Evolutionary conservation across 805 yeast species (phyloP).

Genomic region (Saccharomyces mikatae): DNA sequence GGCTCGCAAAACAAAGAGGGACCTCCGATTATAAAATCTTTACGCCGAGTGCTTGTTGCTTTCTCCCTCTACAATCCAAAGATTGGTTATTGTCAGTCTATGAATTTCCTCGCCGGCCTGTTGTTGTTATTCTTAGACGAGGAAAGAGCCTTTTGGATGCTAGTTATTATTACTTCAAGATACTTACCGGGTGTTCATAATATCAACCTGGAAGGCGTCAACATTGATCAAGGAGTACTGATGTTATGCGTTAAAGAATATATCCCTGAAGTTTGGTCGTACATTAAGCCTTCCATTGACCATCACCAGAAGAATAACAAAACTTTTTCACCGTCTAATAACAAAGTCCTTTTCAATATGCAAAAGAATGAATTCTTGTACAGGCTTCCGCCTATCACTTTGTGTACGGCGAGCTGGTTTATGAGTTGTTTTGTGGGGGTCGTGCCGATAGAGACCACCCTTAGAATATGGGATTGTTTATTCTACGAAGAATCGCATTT

Average conservation of each 20-base stretch:
- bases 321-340: background rate
- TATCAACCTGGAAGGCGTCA: slow-evolving; percentile 84
- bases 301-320: slow-evolving; percentile 31
- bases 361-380: slow-evolving; percentile 44
- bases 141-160: slow-evolving; percentile 91
- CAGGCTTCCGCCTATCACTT: slow-evolving; percentile 80
- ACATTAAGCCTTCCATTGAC: slow-evolving; percentile 30
- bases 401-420: slow-evolving; percentile 96
- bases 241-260: slow-evolving; percentile 81
- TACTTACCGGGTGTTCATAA: slow-evolving; percentile 90
- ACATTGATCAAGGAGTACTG: slow-evolving; percentile 87
- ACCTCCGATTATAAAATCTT: slow-evolving; percentile 55
- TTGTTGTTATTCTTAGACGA: slow-evolving; percentile 79
- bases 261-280: slow-evolving; percentile 72
- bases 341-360: slow-evolving; percentile 13
- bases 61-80: slow-evolving; percentile 81
- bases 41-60: slow-evolving; percentile 74
- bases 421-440: slow-evolving; percentile 94
- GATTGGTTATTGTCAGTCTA: slow-evolving; percentile 92
- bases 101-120: slow-evolving; percentile 86
- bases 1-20: slow-evolving; percentile 35
- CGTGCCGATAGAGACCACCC: slow-evolving; percentile 78
- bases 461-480: slow-evolving; percentile 90
- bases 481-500: slow-evolving; percentile 89
- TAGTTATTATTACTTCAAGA: slow-evolving; percentile 77